These are phyloP conservation scores for Epichloe coenophiala DNA, from an alignment of 2,329 filamentous ascomycete species.

Conservation along the genomic window DNA sequence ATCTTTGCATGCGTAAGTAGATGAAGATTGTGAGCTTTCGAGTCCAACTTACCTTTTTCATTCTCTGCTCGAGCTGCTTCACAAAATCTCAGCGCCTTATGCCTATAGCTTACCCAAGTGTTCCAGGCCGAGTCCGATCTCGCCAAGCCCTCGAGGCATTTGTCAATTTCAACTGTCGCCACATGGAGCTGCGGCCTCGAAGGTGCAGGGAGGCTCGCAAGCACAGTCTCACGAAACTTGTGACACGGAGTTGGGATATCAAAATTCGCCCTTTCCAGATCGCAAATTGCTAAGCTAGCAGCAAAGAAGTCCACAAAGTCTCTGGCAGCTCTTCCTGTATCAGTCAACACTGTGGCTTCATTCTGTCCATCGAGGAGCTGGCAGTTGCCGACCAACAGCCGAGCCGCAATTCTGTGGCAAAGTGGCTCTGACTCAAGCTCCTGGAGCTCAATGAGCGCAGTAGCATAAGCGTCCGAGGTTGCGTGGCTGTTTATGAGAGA, in stretches of 20 bases:
- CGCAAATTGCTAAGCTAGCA: constrained; percentile 42
- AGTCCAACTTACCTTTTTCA: constrained; percentile 32
- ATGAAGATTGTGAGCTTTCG: not conserved
- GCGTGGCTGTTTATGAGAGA: not conserved
- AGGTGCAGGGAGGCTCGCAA: constrained; percentile 29
- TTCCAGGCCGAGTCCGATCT: constrained; percentile 45
- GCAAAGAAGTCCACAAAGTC: constrained; percentile 45
- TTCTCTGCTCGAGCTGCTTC: constrained; percentile 43
- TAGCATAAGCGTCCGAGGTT: constrained; percentile 26
- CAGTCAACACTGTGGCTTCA: constrained; percentile 39
- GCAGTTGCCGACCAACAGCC: constrained; percentile 43
- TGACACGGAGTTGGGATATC: constrained; percentile 30
- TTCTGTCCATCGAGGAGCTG: constrained; percentile 44
- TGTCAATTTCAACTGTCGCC: constrained; percentile 35
- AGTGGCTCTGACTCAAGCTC: constrained; percentile 42
- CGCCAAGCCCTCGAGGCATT: constrained; percentile 38
- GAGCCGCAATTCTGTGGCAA: constrained; percentile 43
- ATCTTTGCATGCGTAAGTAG: constrained; percentile 21
- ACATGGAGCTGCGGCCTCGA: constrained; percentile 35
- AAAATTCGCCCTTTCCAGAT: constrained; percentile 39
- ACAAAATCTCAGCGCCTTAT: constrained; percentile 45
- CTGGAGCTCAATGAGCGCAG: constrained; percentile 37
- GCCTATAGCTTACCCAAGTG: constrained; percentile 49
- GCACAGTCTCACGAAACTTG: constrained; percentile 35
- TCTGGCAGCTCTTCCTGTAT: constrained; percentile 36